Conservation (phyloP, 495 filamentous ascomycete genomes). For the Aspergillus ostianus region DNA sequence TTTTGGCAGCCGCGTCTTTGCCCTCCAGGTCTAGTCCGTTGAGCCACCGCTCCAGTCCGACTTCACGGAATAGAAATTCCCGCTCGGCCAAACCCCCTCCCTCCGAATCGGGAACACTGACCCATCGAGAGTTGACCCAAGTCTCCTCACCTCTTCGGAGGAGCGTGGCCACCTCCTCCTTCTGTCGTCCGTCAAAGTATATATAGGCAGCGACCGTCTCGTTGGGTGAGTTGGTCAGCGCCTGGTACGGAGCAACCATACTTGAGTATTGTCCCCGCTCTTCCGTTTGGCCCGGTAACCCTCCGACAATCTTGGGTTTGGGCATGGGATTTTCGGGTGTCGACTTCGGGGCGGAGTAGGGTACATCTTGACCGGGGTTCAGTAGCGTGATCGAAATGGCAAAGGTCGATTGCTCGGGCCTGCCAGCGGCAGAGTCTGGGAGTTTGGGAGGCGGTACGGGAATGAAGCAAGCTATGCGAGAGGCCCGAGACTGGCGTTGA, state of each 20-base stretch:
- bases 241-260: constrained; percentile 78
- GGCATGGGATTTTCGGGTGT: constrained; percentile 71
- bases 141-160: constrained; percentile 93
- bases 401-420: constrained; percentile 89
- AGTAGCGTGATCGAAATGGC: constrained; percentile 95
- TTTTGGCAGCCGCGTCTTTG: constrained; percentile 80
- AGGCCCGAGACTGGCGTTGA: constrained; percentile 85
- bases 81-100: constrained; percentile 92
- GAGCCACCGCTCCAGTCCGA: constrained; percentile 92
- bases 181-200: constrained; percentile 92
- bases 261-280: constrained; percentile 54
- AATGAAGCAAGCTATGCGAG: constrained; percentile 94
- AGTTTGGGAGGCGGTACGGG: constrained; percentile 87
- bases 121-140: constrained; percentile 98
- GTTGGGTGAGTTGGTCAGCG: constrained; percentile 83
- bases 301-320: constrained; percentile 73
- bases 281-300: constrained; percentile 55
- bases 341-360: constrained; percentile 81
- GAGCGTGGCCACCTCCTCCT: constrained; percentile 96
- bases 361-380: constrained; percentile 81
- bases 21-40: constrained; percentile 92
- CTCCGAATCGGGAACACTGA: constrained; percentile 86
- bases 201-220: constrained; percentile 98
- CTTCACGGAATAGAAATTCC: constrained; percentile 96
- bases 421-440: constrained; percentile 59